These are phyloP conservation scores for Alternaria gansuensis DNA, from an alignment of 2,329 filamentous ascomycete species.

Conservation along the genomic window DNA sequence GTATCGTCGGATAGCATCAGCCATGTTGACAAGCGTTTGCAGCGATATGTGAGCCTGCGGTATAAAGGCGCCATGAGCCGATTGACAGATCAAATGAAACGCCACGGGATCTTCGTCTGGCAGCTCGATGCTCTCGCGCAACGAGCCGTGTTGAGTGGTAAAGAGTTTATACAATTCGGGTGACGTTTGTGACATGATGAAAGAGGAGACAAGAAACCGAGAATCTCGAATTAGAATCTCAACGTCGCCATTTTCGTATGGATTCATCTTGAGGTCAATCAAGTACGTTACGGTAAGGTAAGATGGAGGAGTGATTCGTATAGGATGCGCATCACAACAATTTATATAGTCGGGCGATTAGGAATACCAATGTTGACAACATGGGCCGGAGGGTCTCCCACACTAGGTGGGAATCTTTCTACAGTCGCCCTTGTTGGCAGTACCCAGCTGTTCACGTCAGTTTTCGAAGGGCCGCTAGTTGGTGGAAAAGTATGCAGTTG, in stretches of 20 bases:
- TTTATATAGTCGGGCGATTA: constrained; percentile 6
- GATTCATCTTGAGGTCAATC: too few species aligned
- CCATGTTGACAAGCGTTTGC: constrained; percentile 15
- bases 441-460: neutral
- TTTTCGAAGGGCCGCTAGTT: neutral
- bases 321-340: neutral
- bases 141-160: neutral
- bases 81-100: constrained; percentile 18
- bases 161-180: constrained; percentile 20
- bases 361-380: neutral
- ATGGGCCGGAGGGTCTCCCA: neutral
- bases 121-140: constrained; percentile 6
- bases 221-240: constrained; percentile 4
- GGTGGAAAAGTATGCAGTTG: neutral
- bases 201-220: constrained; percentile 15
- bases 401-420: neutral
- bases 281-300: neutral
- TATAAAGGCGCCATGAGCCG: constrained; percentile 20
- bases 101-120: constrained; percentile 14
- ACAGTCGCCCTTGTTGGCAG: neutral
- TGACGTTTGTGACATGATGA: constrained; percentile 10
- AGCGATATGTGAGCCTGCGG: constrained; percentile 17
- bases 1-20: constrained; percentile 13
- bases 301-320: neutral
- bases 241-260: constrained; percentile 12